phyloP scores from a whole-genome alignment of 345 rosid genomes.

The Zanthoxylum bungeanum region DNA sequence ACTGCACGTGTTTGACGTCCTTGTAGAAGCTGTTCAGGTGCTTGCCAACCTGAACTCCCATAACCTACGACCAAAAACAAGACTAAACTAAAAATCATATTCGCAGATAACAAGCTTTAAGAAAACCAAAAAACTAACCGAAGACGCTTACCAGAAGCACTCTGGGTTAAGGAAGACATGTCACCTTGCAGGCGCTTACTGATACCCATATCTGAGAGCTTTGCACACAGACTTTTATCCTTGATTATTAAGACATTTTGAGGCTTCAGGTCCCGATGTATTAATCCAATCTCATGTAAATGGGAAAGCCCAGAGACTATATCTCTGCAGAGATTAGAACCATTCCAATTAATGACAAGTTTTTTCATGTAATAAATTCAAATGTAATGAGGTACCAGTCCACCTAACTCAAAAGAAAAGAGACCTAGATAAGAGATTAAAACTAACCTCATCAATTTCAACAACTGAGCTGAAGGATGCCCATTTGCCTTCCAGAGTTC shows the following conservation, averaged over 20 bases:
- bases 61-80: constrained; percentile 41
- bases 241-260: constrained; percentile 72
- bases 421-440: not conserved
- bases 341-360: constrained; percentile 26
- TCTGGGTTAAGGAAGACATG: constrained; percentile 57
- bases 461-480: constrained; percentile 49
- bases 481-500: constrained; percentile 64
- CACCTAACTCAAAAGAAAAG: not conserved
- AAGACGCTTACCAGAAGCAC: constrained; percentile 53
- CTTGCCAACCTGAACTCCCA: constrained; percentile 91
- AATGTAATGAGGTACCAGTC: not conserved
- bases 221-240: constrained; percentile 56
- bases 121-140: not conserved
- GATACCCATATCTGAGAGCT: constrained; percentile 84
- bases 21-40: constrained; percentile 73
- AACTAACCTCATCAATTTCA: constrained; percentile 65
- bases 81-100: not conserved
- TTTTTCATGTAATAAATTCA: not conserved
- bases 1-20: constrained; percentile 75
- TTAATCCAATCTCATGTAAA: constrained; percentile 71
- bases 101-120: not conserved
- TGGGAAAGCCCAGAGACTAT: constrained; percentile 66
- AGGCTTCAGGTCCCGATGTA: constrained; percentile 80
- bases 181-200: constrained; percentile 64
- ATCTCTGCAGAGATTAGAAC: constrained; percentile 44